Base-by-base conservation (phyloP, 2,329 filamentous ascomycete species). In the Echinosphaeria canescens region DNA sequence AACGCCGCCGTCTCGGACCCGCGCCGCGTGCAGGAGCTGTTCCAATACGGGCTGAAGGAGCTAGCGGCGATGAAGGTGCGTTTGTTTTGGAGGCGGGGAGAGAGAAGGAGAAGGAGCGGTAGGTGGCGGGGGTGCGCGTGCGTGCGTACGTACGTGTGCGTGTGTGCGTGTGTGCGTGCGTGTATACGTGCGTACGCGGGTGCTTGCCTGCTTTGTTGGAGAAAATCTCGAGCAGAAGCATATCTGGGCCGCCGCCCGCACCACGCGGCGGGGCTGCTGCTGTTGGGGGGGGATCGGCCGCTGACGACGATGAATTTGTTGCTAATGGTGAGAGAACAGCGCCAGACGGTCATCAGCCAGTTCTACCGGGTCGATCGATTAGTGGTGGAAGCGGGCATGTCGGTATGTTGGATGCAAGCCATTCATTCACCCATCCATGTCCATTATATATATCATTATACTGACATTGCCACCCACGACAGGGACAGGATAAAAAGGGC, bases 341-440 rank as follows among this genome's bases (percentile, higher is more conserved):
- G 88, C 46, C 88, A 95, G 75, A 90, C 85, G 9, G 64, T 88
- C 27, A 69, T 98, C 43, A 90, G 82, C 46, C 79, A 91, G 46
- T 95, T 95, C 53, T 95, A 80, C 55, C 78, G 93, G 52, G 50
- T 90, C 34, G 84, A 95, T 44, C 64, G 71, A 43, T 62, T 98
- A 50, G 88, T 98, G 10, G 79, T 98, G 1, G 88, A 98, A 51
- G 78, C 78, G 12, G 75, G 79, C 31, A 74, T 80, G 48, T 69
- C 75, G 40, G 75, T 80, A 62, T 36, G 64, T 29, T 25, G 13
- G 24, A 31, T 20, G 26, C 10, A 5, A 7, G 12, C 16, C 12
- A 13, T n/a, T n/a, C n/a, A n/a, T n/a, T n/a, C n/a, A n/a, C n/a
- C n/a, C n/a, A n/a, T n/a, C n/a, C n/a, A n/a, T n/a, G n/a, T n/a